A percentile compares a stretch with the other conserved stretches of the same genome.
Evolutionary conservation across 495 filamentous ascomycete genomes (phyloP).

Genomic region (Aspergillus wentii): DNA sequence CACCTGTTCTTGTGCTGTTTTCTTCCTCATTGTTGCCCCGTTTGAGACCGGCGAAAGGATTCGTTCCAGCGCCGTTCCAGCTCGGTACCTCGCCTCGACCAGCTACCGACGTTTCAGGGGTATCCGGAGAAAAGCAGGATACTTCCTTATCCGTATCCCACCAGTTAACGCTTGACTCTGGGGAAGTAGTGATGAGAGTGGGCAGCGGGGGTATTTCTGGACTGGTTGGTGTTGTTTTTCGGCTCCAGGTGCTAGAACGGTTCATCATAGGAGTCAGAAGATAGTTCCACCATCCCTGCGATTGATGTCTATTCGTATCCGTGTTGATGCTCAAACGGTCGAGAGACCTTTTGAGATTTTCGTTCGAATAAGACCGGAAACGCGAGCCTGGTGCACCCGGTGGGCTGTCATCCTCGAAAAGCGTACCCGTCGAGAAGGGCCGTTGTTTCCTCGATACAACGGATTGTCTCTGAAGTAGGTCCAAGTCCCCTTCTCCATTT

Average conservation of each 20-base stretch:
- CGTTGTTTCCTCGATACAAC: slow-evolving; percentile 19
- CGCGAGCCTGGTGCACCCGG: slow-evolving; percentile 16
- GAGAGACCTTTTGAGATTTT: slow-evolving; percentile 17
- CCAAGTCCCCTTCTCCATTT: slow-evolving; percentile 23
- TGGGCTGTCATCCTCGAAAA: slow-evolving; percentile 54
- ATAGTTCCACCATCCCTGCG: slow-evolving; percentile 85
- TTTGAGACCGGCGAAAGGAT: slow-evolving; percentile 15
- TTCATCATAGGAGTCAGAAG: slow-evolving; percentile 71
- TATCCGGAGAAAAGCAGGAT: slow-evolving; percentile 35
- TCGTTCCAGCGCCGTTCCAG: slow-evolving; percentile 18
- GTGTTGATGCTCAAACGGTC: slow-evolving; percentile 36
- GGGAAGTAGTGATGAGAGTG: slow-evolving; percentile 22
- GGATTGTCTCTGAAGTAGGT: slow-evolving; percentile 27
- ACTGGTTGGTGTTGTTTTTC: slow-evolving; percentile 22
- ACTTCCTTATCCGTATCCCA: slow-evolving; percentile 39
- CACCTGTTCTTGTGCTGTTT: background rate
- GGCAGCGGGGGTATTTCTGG: slow-evolving; percentile 27
- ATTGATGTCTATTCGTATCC: slow-evolving; percentile 50
- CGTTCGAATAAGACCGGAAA: slow-evolving; percentile 8
- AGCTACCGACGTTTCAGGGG: slow-evolving; percentile 19
- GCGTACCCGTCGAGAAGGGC: slow-evolving; percentile 43
- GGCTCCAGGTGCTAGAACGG: slow-evolving; percentile 31
- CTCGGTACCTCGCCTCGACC: slow-evolving; percentile 1
- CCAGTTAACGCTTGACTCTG: slow-evolving; percentile 25
- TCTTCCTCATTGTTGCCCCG: slow-evolving; percentile 4